Evolutionary conservation across 371 early-diverging fungal species (phyloP).

Genomic region (Encephalitozoon romaleae): DNA sequence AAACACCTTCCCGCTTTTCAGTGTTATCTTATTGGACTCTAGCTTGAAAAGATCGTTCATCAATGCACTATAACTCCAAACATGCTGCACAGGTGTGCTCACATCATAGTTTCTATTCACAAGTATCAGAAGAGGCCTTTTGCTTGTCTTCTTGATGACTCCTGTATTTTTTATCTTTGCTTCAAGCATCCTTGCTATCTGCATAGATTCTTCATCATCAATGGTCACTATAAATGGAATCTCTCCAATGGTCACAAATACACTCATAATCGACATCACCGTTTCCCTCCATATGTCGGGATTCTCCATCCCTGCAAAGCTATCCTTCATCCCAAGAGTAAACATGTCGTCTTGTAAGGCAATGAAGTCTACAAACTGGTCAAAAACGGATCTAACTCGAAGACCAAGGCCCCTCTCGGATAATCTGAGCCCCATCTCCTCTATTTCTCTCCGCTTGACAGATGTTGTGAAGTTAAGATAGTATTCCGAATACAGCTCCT

Average conservation of each 20-base stretch:
- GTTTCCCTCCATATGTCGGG: constrained; percentile 68
- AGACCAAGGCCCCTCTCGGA: constrained; percentile 31
- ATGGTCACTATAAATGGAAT: constrained; percentile 29
- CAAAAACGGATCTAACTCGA: constrained; percentile 66
- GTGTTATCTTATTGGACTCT: constrained; percentile 70
- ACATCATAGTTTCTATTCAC: constrained; percentile 87
- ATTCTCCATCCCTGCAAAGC: constrained; percentile 73
- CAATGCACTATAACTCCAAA: constrained; percentile 90
- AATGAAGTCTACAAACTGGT: constrained; percentile 84
- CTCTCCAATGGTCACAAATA: constrained; percentile 74
- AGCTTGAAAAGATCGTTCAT: constrained; percentile 85
- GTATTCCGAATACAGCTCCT: constrained; percentile 77
- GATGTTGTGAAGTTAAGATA: constrained; percentile 82
- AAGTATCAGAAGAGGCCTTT: constrained; percentile 69
- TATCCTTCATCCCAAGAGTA: constrained; percentile 72
- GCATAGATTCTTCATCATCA: background rate
- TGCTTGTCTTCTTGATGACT: constrained; percentile 33
- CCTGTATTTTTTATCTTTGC: constrained; percentile 35
- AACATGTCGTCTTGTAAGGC: constrained; percentile 83
- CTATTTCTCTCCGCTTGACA: constrained; percentile 75
- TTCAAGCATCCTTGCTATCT: constrained; percentile 29
- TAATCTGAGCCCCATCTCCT: constrained; percentile 73
- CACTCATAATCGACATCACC: constrained; percentile 73
- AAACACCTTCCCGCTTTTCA: constrained; percentile 67
- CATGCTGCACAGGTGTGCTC: constrained; percentile 79